Evolutionary conservation across 2,329 filamentous ascomycete genomes (phyloP).

Genomic region (Neofusicoccum parvum): DNA sequence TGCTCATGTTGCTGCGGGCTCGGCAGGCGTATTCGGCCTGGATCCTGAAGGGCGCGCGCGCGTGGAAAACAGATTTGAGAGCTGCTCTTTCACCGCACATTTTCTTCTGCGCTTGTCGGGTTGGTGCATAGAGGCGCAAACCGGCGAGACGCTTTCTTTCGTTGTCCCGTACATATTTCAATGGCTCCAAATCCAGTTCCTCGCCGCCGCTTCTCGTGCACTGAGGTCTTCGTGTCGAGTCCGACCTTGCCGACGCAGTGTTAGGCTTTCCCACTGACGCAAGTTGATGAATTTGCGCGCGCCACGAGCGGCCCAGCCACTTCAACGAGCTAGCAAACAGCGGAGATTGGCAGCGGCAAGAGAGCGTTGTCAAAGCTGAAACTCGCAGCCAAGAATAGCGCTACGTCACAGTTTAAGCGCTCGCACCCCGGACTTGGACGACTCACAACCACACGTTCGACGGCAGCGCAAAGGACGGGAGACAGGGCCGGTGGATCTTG

Average conservation of each 20-base stretch:
- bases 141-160: neutral
- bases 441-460: conserved; percentile 1
- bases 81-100: neutral
- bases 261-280: neutral
- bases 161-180: conserved; percentile 15
- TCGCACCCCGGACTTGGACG: neutral
- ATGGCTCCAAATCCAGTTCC: conserved; percentile 13
- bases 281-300: neutral
- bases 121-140: neutral
- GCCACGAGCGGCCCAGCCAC: neutral
- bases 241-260: too few species aligned
- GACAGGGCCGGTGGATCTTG: neutral
- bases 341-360: neutral
- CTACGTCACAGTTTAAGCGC: conserved; percentile 13
- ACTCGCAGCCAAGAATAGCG: conserved; percentile 11
- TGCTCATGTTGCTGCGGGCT: conserved; percentile 2
- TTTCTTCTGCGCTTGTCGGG: neutral
- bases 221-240: neutral
- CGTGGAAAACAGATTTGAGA: neutral
- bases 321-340: neutral
- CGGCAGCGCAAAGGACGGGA: neutral
- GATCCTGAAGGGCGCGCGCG: neutral
- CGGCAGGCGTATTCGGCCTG: neutral
- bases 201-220: too few species aligned
- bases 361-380: neutral